Evolutionary conservation across 495 filamentous ascomycete genomes (phyloP), one percentile per base, ranked within the genome.

Genomic region (Friedmanniomyces simplex): DNA sequence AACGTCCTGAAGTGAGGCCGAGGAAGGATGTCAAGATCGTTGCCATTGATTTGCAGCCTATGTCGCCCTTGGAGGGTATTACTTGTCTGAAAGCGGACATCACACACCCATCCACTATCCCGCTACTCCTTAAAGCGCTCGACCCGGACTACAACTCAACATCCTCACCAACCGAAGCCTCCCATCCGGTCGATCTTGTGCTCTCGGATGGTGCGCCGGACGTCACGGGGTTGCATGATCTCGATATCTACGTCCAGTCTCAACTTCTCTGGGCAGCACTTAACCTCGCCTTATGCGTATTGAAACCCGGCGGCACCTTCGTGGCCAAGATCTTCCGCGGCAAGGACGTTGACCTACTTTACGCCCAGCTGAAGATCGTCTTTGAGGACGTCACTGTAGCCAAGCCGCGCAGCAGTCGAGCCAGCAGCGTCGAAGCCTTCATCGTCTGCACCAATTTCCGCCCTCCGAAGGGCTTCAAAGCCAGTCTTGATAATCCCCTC

Each of bases 271-370:
- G 90, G 68, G 86, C 91, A 1, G 93, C 93, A 0, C 78, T 98
- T 16, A 95, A 95, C 68, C 82, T 98, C 1, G 88, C 93, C 10
- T 76, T 95, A 11, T 91, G 89, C 67, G 88, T 96, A 34, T 79
- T 98, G 41, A 85, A 86, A 24, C 89, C 89, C 0, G 93, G 94
- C 26, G 93, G 94, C 52, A 94, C 86, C 63, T 98, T 98, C 63
- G 91, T 98, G 10, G 91, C 93, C 8, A 98, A 98, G 73, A 96
- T 98, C 62, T 98, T 98, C 74, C 76, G 93, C 13, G 90, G 87
- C 34, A 85, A 89, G 59, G 91, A 96, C 63, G 89, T 96, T 14
- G 91, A 96, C 64, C 73, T 96, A 2, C 79, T 96, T 1, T 96
- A 90, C 67, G 87, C 90, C 6, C 93, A 97, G 64, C 78, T 97